Evolutionary conservation across 2,329 filamentous ascomycete genomes (phyloP).

Genomic region (Apiospora marii): DNA sequence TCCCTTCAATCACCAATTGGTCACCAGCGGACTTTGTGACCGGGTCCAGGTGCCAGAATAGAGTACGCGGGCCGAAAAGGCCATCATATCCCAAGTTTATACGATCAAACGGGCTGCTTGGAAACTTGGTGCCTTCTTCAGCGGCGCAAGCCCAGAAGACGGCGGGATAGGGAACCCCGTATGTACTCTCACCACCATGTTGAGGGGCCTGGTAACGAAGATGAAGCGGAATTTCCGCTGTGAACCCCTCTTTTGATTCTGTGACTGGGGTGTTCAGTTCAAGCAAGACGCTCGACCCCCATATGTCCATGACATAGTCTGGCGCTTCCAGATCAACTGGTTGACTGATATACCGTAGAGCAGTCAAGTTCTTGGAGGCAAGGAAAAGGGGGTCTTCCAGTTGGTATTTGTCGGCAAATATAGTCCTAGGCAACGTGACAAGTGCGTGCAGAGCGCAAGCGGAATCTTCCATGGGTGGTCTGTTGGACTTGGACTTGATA

Average conservation of each 20-base stretch:
- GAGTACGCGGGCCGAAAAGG: constrained; percentile 76
- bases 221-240: constrained; percentile 79
- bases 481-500: constrained; percentile 60
- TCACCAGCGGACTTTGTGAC: constrained; percentile 41
- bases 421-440: constrained; percentile 78
- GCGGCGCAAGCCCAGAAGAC: constrained; percentile 91
- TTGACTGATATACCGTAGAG: constrained; percentile 72
- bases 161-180: constrained; percentile 78
- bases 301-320: constrained; percentile 76
- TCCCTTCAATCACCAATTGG: constrained; percentile 61
- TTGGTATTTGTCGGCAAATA: constrained; percentile 92
- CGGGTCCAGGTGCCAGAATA: constrained; percentile 82
- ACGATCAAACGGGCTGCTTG: constrained; percentile 84
- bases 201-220: constrained; percentile 80
- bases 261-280: constrained; percentile 68
- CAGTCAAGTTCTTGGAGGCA: constrained; percentile 77
- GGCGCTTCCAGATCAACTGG: constrained; percentile 92
- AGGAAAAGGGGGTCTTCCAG: constrained; percentile 80
- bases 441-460: constrained; percentile 80
- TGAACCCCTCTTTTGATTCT: constrained; percentile 58
- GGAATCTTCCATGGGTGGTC: constrained; percentile 59
- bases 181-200: constrained; percentile 57
- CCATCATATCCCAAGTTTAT: constrained; percentile 86
- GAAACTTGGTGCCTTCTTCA: constrained; percentile 70
- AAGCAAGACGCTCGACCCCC: constrained; percentile 82